Evolutionary conservation across 2,329 filamentous ascomycete genomes (phyloP).

Genomic region (Aspergillus sp.): DNA sequence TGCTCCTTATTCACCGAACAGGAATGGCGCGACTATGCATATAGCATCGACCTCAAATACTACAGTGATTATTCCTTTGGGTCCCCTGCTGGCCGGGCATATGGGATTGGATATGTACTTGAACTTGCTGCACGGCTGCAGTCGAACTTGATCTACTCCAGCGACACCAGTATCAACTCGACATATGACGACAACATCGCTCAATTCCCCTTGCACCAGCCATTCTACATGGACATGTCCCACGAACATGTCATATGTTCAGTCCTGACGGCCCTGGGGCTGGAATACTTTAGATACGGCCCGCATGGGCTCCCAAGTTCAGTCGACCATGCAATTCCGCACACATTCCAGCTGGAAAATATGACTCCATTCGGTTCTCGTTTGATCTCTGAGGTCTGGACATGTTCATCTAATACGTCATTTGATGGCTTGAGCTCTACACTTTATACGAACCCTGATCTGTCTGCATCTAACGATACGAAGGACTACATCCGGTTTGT

Average conservation of each 20-base stretch:
- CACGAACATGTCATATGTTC: conserved; percentile 48
- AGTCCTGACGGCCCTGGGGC: conserved; percentile 44
- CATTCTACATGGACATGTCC: conserved; percentile 47
- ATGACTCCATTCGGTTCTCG: conserved; percentile 50
- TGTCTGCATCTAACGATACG: conserved; percentile 8
- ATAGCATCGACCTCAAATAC: conserved; percentile 46
- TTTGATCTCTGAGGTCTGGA: conserved; percentile 50
- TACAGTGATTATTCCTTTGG: conserved; percentile 40
- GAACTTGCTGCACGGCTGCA: conserved; percentile 45
- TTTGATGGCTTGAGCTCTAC: conserved; percentile 33
- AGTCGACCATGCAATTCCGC: conserved; percentile 34
- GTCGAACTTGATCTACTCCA: conserved; percentile 39
- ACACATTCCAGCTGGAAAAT: conserved; percentile 43
- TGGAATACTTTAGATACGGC: conserved; percentile 44
- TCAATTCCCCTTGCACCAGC: conserved; percentile 42
- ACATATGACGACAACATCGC: conserved; percentile 39
- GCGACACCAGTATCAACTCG: conserved; percentile 46
- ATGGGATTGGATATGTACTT: conserved; percentile 48
- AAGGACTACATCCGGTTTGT: conserved; percentile 25
- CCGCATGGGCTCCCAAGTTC: conserved; percentile 16
- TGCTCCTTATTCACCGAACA: conserved; percentile 47
- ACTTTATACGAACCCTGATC: conserved; percentile 21
- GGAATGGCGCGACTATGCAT: conserved; percentile 49
- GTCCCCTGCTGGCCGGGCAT: conserved; percentile 44
- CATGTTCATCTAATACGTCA: conserved; percentile 30